phyloP scores from a whole-genome alignment of 2,329 filamentous ascomycete species.

The Calonectria hongkongensis region DNA sequence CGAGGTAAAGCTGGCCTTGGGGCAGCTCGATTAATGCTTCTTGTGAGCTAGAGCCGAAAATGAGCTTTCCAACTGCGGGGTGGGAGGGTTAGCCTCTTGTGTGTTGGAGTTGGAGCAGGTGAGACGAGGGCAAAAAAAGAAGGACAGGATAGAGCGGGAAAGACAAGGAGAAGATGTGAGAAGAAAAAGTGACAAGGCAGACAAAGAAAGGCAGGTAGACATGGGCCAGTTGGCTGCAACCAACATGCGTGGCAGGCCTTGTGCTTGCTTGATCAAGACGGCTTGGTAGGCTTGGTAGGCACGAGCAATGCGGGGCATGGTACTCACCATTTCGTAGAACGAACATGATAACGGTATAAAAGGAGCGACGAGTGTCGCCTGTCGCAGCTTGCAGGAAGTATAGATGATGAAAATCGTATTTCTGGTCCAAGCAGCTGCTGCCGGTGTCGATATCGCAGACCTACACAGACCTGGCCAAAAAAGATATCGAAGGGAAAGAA shows the following conservation, averaged over 20 bases:
- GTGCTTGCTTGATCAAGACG: not conserved
- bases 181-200: conserved; percentile 6
- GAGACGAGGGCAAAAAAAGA: conserved; percentile 19
- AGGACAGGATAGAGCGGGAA: not conserved
- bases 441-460: conserved; percentile 4
- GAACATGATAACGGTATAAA: conserved; percentile 58
- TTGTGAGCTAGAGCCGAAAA: conserved; percentile 91
- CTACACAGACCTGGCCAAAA: conserved; percentile 5
- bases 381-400: not conserved
- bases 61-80: conserved; percentile 86
- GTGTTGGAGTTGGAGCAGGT: not conserved
- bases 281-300: conserved; percentile 3
- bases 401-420: conserved; percentile 7
- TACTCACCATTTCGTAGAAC: conserved; percentile 63
- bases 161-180: not conserved
- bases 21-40: conserved; percentile 96
- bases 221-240: conserved; percentile 8
- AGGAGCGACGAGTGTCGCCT: conserved; percentile 30
- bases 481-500: conserved; percentile 33
- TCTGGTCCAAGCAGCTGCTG: conserved; percentile 17
- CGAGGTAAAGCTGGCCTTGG: conserved; percentile 97
- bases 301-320: conserved; percentile 42
- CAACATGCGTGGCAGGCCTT: conserved; percentile 4
- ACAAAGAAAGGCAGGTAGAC: not conserved
- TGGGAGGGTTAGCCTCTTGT: conserved; percentile 40